phyloP scores from a whole-genome alignment of 768 basidiomycete genomes.

The Agaricus blazei region DNA sequence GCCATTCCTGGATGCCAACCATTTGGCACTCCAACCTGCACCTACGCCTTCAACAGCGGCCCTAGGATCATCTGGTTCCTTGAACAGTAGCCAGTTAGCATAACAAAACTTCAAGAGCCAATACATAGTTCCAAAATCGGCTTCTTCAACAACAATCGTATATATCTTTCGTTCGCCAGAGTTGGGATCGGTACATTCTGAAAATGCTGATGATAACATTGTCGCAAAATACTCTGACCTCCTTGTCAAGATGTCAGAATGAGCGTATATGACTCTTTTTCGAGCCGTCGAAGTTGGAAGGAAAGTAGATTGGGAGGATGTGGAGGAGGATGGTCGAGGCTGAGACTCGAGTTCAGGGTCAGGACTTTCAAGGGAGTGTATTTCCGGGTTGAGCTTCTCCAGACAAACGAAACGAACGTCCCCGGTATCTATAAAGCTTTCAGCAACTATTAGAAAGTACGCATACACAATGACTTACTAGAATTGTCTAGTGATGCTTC shows the following conservation, averaged over 20 bases:
- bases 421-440: conserved; percentile 48
- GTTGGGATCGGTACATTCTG: conserved; percentile 41
- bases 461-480: conserved; percentile 35
- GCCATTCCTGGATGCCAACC: conserved; percentile 40
- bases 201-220: conserved; percentile 66
- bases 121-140: conserved; percentile 72
- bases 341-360: conserved; percentile 6
- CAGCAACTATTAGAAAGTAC: neutral
- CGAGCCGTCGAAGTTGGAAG: conserved; percentile 47
- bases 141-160: conserved; percentile 71
- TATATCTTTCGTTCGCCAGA: conserved; percentile 52
- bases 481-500: conserved; percentile 70
- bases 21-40: conserved; percentile 60
- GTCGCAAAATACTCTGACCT: conserved; percentile 79
- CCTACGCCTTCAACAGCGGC: conserved; percentile 63
- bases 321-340: conserved; percentile 34
- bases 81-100: conserved; percentile 69
- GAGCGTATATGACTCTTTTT: conserved; percentile 73
- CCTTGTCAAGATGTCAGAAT: conserved; percentile 67
- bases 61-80: conserved; percentile 63
- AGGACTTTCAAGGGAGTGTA: conserved; percentile 14
- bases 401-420: conserved; percentile 75
- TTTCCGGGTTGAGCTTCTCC: conserved; percentile 37
- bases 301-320: conserved; percentile 37
- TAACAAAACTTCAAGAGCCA: conserved; percentile 78